Conservation (phyloP, 805 yeast genomes). For the Saccharomycopsis guyanensis region DNA sequence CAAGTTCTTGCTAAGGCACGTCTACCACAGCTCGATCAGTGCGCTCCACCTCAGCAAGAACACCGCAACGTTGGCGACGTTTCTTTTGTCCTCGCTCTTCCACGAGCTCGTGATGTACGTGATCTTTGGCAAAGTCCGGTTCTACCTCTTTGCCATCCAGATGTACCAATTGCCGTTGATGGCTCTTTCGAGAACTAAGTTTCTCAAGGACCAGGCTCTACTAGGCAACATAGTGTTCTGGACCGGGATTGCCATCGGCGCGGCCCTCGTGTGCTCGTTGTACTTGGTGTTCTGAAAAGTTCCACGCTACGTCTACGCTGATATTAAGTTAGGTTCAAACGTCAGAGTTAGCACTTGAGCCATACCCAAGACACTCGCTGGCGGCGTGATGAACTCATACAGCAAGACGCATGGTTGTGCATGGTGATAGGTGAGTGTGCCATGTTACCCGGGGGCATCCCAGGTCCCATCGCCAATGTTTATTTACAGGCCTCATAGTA, state of each 20-base stretch:
- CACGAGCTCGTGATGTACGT: constrained; percentile 94
- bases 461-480: too few species aligned
- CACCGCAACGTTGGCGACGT: constrained; percentile 71
- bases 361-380: too few species aligned
- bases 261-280: constrained; percentile 77
- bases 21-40: constrained; percentile 83
- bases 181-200: constrained; percentile 49
- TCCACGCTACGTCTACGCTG: not conserved
- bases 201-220: constrained; percentile 45
- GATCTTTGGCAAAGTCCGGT: constrained; percentile 70
- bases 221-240: constrained; percentile 82
- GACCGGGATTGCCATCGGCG: constrained; percentile 87
- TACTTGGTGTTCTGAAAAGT: constrained; percentile 59
- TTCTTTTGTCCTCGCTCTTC: constrained; percentile 68
- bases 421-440: too few species aligned
- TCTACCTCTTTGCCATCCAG: constrained; percentile 73
- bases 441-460: too few species aligned
- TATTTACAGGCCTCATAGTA: too few species aligned
- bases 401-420: too few species aligned
- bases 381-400: too few species aligned
- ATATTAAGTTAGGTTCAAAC: too few species aligned
- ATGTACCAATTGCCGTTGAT: constrained; percentile 84
- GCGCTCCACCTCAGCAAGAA: constrained; percentile 56
- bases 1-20: constrained; percentile 81
- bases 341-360: too few species aligned